Evolutionary conservation across 495 filamentous ascomycete species (phyloP).

Genomic region (Talaromyces stipitatus): DNA sequence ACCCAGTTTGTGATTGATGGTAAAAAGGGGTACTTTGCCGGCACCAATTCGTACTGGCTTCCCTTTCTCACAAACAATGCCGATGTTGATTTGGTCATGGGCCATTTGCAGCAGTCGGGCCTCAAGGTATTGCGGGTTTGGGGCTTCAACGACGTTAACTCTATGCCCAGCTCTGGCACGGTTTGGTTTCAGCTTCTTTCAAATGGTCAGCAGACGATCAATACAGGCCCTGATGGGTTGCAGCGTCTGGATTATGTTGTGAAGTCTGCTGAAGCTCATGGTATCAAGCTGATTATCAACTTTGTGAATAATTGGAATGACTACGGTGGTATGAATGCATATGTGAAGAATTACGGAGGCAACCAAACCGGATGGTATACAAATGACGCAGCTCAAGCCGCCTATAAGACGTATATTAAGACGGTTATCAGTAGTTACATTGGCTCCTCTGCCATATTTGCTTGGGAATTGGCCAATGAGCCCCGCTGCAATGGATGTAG

Average conservation of each 20-base stretch:
- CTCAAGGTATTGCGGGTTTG: slow-evolving; percentile 58
- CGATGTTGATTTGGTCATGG: slow-evolving; percentile 46
- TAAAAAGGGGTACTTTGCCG: slow-evolving; percentile 39
- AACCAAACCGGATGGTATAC: slow-evolving; percentile 44
- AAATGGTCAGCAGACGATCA: slow-evolving; percentile 44
- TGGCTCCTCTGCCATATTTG: slow-evolving; percentile 48
- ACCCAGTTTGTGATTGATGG: slow-evolving; percentile 13
- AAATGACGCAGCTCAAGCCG: slow-evolving; percentile 38
- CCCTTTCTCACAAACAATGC: slow-evolving; percentile 49
- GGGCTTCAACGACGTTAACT: slow-evolving; percentile 57
- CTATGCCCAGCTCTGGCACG: slow-evolving; percentile 25
- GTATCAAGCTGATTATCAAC: slow-evolving; percentile 47
- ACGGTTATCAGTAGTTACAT: slow-evolving; percentile 54
- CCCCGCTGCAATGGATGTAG: slow-evolving; percentile 53
- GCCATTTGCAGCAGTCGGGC: slow-evolving; percentile 37
- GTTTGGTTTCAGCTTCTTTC: slow-evolving; percentile 51
- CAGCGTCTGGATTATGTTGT: slow-evolving; percentile 58
- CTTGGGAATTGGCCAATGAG: slow-evolving; percentile 65
- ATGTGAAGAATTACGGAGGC: slow-evolving; percentile 49
- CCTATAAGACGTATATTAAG: slow-evolving; percentile 54
- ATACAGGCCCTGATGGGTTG: slow-evolving; percentile 52
- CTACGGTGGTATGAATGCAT: slow-evolving; percentile 56
- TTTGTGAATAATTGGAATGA: slow-evolving; percentile 49
- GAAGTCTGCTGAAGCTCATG: slow-evolving; percentile 40
- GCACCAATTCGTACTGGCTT: slow-evolving; percentile 65